Base-by-base conservation (phyloP, 2,329 filamentous ascomycete species). In the Fusarium citri region DNA sequence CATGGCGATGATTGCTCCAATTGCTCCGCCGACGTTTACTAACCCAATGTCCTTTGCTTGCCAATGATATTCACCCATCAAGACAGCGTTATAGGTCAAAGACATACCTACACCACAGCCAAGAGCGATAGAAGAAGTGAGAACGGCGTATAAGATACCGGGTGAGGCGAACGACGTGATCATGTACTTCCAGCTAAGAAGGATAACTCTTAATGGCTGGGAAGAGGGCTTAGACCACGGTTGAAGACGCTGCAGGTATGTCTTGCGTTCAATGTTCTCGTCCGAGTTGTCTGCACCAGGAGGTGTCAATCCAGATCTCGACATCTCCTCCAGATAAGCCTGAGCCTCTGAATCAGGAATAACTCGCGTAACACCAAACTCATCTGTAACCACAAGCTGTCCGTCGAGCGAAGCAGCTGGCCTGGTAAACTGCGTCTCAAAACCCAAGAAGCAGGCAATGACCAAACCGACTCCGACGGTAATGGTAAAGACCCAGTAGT, bases 131-230 rank as follows among this genome's bases (percentile, higher is more conserved):
- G 59, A 63, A 0, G 59, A 63, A 1, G 59, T 63, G 2, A 63
- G 59, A 8, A 63, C 58, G 0, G 58, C 58, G 5, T 63, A 63
- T 6, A 63, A 20, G 10, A 63, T 63, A 28, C 59, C 59, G 2
- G 59, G 59, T 5, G 59, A 63, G 0, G 59, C 41, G 14, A 63
- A 63, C 0, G 59, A 63, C 0, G 41, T 30, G 18, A 63, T 20
- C 59, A 63, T 63, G 26, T 63, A 41, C 59, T 63, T 63, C 59
- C 42, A 63, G 59, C 59, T 63, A 6, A 63, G 14, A 7, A 63
- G 26, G 16, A 63, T 47, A 0, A 63, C 58, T 12, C 58, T 41
- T 2, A 63, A 8, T 11, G 59, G 48, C 3, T 47, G 41, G 3
- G 59, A 22, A 25, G 58, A 55, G 4, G 59, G 58, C 22, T 34